These are phyloP conservation scores for Kwoniella dejecticola DNA, from an alignment of 768 basidiomycete species.

Conservation along the genomic window DNA sequence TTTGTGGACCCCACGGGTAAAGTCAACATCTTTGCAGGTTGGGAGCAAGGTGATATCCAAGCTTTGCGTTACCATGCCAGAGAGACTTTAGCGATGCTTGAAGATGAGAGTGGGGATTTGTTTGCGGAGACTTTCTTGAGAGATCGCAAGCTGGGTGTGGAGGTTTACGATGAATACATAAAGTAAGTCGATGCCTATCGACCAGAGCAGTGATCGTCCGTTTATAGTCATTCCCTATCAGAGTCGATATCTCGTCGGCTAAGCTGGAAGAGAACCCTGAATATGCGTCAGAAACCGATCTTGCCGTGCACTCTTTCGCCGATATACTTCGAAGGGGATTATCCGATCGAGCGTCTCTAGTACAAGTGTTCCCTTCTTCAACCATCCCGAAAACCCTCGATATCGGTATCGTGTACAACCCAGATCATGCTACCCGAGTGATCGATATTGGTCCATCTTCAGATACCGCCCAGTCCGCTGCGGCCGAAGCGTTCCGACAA, in stretches of 20 bases:
- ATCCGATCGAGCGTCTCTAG: slow-evolving; percentile 68
- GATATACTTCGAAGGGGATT: slow-evolving; percentile 64
- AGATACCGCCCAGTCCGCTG: slow-evolving; percentile 51
- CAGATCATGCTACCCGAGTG: slow-evolving; percentile 73
- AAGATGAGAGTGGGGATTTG: slow-evolving; percentile 59
- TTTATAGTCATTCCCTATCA: slow-evolving; percentile 8
- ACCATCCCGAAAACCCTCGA: slow-evolving; percentile 57
- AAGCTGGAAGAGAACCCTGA: slow-evolving; percentile 28
- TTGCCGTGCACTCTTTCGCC: slow-evolving; percentile 45
- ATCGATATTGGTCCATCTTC: slow-evolving; percentile 90
- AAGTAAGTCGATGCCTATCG: slow-evolving; percentile 19
- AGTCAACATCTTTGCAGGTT: slow-evolving; percentile 73
- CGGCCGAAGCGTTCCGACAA: slow-evolving; percentile 67
- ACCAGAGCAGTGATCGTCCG: slow-evolving; percentile 5
- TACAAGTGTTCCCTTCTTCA: slow-evolving; percentile 61
- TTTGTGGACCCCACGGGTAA: slow-evolving; percentile 78
- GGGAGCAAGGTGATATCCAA: slow-evolving; percentile 75
- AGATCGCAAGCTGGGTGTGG: slow-evolving; percentile 66
- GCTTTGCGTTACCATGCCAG: slow-evolving; percentile 77
- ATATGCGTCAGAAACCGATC: slow-evolving; percentile 25
- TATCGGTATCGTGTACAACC: slow-evolving; percentile 75
- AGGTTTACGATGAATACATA: slow-evolving; percentile 67
- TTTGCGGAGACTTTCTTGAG: slow-evolving; percentile 74
- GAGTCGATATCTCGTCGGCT: slow-evolving; percentile 41
- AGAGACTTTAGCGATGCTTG: slow-evolving; percentile 70